Base-by-base conservation (phyloP, 1,284 basidiomycete species). In the Tilletia indica region DNA sequence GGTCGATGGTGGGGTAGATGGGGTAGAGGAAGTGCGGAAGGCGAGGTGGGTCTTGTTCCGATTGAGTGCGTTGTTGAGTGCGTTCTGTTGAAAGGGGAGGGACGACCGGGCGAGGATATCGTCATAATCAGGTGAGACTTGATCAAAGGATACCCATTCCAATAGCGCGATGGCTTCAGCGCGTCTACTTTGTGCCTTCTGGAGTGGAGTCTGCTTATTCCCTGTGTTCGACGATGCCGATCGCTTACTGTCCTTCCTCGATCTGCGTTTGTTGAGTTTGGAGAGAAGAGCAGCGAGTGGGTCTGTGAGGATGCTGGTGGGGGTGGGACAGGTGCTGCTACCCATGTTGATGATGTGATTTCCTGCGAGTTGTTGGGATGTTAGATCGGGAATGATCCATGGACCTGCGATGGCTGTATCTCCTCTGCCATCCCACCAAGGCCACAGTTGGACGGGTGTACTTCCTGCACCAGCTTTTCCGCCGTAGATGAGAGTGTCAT, bases 1-100 rank as follows among this genome's bases (percentile, higher is more conserved):
- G 0, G 86, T 93, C 84, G 21, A 86, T 68, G 70, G 79, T 38
- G 16, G 25, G 16, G 19, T 8, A 19, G 51, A 5, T n/a, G 8
- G 51, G 1, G 58, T 21, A 4, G 36, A 31, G 21, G 58, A 38
- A 31, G 19, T 9, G 21, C 58, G 58, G 36, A 9, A 38, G 21
- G 58, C 58, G 58, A 63, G 14, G 31, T 63, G 58, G 25, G 58
- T 63, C 9, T 31, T 25, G 34, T 63, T 63, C 34, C 58, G 58
- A 4, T 36, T 63, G 25, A 63, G 58, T 12, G 58, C 58, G 14
- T 31, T 19, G 42, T 45, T 45, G 42, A 14, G 42, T 9, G 58
- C 54, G 21, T 58, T 31, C 25, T n/a, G 2, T 54, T 54, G 51
- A 3, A 11, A 54, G 8, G 19, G 51, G 51, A 54, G 51, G n/a